Evolutionary conservation across 2,329 filamentous ascomycete genomes (phyloP), one percentile per base, ranked within the genome.

Genomic region (Pseudogymnoascus sp.): DNA sequence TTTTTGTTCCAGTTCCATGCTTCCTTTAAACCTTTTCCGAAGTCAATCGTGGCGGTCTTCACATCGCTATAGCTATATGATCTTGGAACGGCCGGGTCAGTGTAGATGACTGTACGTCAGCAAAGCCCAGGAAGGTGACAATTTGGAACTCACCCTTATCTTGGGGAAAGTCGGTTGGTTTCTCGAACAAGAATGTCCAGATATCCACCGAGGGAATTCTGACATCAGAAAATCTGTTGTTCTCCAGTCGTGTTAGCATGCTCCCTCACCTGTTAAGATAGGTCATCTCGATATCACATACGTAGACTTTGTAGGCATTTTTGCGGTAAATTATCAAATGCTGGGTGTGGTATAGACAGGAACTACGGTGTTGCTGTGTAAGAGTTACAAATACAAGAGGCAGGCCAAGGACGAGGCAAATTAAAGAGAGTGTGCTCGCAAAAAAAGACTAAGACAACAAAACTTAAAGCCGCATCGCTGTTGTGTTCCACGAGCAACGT

Each of bases 111-210:
- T 60, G 22, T 46, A 26, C 19, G 41, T 46, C 41, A 46, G 12
- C 22, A 59, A 40, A 53, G 14, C 16, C 59, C 43, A 33, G 62
- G 19, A 38, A 64, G 38, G 26, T 43, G 7, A 10, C 6, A 35
- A 59, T 41, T 33, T 59, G 33, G 37, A 19, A 69, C 76, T 64
- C 75, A 91, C 89, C 81, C 78, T 92, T 90, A 70, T 89, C 81
- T 67, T 90, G 87, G 1, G 87, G 78, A 69, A 84, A 93, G 19
- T 26, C 22, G 12, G 11, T 46, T 67, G 83, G 84, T 63, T 82
- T 78, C 67, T 91, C 86, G 70, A 96, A 91, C 43, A 93, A 77
- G 65, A 91, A 85, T 0, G 81, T 81, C 89, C 90, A 96, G 61
- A 96, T 73, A 72, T 95, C 91, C 62, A 87, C 76, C 68, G 87